A percentile compares a stretch with the other conserved stretches of the same genome.
Conservation (phyloP, 768 basidiomycete species). For the Sarcodon aspratus region DNA sequence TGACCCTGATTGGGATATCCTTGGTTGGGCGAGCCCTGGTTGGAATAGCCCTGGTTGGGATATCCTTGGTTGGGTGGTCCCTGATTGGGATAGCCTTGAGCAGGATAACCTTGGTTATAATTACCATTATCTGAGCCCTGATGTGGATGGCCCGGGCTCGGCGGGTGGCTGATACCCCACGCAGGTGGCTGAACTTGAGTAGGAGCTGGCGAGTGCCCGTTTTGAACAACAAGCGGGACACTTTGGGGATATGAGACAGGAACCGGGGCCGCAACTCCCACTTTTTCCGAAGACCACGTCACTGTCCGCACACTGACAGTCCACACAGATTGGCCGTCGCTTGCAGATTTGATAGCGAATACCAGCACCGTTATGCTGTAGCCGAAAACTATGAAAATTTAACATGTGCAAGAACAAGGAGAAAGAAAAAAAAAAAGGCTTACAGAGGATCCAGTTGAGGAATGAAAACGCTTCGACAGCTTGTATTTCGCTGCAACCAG, state of each 20-base stretch:
- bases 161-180: not conserved
- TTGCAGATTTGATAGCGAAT: not conserved
- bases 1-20: no score
- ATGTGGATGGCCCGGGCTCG: not conserved
- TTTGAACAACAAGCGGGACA: not conserved
- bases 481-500: conserved; percentile 13
- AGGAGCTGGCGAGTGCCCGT: not conserved
- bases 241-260: not conserved
- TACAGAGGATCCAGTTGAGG: conserved; percentile 13
- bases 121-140: not conserved
- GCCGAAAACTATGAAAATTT: not conserved
- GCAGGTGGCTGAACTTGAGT: not conserved
- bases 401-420: not conserved
- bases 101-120: no score
- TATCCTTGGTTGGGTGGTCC: no score
- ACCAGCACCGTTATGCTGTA: not conserved
- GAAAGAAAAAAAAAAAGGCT: not conserved
- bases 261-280: no score
- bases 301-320: not conserved
- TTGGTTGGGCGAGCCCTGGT: no score
- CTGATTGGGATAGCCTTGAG: no score
- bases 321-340: not conserved
- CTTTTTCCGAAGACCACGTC: not conserved
- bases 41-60: no score
- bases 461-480: conserved; percentile 17